Percentiles rank a stretch among this genome's conserved stretches.
Evolutionary conservation across 2,329 filamentous ascomycete species (phyloP).

Genomic region (Cercospora brassicicola): DNA sequence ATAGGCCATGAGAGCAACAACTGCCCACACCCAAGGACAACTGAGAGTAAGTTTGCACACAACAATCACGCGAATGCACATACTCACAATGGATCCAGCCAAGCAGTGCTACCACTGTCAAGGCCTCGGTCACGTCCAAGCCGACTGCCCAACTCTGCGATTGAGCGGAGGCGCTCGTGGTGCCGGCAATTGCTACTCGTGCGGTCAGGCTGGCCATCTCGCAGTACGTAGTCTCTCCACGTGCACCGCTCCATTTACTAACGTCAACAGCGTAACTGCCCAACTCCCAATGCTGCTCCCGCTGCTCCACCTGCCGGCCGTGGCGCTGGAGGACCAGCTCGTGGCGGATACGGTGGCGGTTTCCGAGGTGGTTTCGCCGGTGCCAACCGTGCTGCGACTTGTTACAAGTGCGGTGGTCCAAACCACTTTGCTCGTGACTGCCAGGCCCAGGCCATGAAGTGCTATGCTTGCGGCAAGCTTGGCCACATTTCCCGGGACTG

Average conservation of each 20-base stretch:
- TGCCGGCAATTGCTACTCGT: constrained; percentile 93
- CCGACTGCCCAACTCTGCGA: constrained; percentile 95
- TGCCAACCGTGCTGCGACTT: constrained; percentile 64
- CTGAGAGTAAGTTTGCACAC: constrained; percentile 66
- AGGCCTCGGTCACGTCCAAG: constrained; percentile 95
- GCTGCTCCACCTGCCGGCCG: constrained; percentile 53
- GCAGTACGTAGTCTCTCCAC: constrained; percentile 61
- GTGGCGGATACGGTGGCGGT: constrained; percentile 64
- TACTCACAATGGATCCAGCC: constrained; percentile 52
- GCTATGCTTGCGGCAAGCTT: constrained; percentile 93
- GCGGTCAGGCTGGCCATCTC: constrained; percentile 87
- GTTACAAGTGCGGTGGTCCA: constrained; percentile 74
- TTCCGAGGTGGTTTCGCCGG: constrained; percentile 74
- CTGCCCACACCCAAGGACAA: constrained; percentile 93
- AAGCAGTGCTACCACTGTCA: constrained; percentile 99
- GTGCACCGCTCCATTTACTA: constrained; percentile 10
- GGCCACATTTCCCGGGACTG: constrained; percentile 94
- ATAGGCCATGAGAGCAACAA: constrained; percentile 93
- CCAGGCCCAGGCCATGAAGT: constrained; percentile 98
- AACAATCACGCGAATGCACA: neutral
- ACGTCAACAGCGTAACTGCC: constrained; percentile 69
- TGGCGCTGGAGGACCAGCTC: constrained; percentile 60
- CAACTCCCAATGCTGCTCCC: constrained; percentile 68
- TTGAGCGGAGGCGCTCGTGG: constrained; percentile 72
- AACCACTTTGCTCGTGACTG: constrained; percentile 99